Base-by-base conservation (phyloP, 345 rosid species). In the Eucalyptus viminalis region DNA sequence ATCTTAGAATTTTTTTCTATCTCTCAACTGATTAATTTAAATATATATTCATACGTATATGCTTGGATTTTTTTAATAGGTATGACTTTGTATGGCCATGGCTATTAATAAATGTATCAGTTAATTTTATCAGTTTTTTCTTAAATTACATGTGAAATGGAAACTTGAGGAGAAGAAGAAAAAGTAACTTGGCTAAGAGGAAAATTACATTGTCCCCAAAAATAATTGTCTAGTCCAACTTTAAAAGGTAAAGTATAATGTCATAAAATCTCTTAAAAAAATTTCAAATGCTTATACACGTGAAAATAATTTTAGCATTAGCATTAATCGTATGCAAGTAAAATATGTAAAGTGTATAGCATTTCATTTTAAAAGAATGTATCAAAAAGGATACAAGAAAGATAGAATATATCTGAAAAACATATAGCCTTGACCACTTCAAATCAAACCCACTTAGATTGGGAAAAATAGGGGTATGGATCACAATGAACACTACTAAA, bases 51-150 rank as follows among this genome's bases (percentile, higher is more conserved):
- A n/a, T n/a, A n/a, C n/a, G n/a, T 58, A 58, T 58, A 58, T 58
- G n/a, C 3, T 14, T 5, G 7, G 14, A 5, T 11, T 11, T 11
- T 22, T 9, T 2, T 11, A 13, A 25, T 58, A 58, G 1, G 2
- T 11, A 2, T 3, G 11, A 58, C 65, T 58, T 58, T 0, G 14
- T 58, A 58, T 58, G 12, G 65, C 14, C 14, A 58, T 24, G 65
- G 65, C 65, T 58, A 58, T 58, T 25, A 58, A 58, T 25, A 13
- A 25, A 0, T 58, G 65, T 58, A 25, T 58, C 14, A 25, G 14
- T 25, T 58, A 58, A 58, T 25, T 58, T 58, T 58, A 58, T 58
- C n/a, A 0, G 65, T 7, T 58, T 58, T 10, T 58, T 58, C 65
- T 58, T 58, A 58, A 58, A 58, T 58, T 58, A 58, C n/a, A 58